Conservation (phyloP, 169 alveolate species). For the Cystoisospora suis region DNA sequence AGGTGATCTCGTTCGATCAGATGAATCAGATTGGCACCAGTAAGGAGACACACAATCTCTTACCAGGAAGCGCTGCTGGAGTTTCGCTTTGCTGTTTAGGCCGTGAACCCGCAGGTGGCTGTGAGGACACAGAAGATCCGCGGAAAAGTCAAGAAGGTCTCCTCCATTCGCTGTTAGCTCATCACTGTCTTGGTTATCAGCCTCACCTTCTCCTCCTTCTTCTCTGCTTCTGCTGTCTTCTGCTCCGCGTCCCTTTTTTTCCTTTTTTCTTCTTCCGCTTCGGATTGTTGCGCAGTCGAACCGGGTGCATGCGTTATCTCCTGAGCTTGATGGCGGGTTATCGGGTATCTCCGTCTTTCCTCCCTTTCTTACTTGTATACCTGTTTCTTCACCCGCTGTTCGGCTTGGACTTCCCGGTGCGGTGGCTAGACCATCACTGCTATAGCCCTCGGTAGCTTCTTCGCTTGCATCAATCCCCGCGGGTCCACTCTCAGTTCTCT, state of each 20-base stretch:
- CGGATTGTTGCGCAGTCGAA: background rate
- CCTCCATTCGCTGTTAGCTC: background rate
- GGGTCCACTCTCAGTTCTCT: background rate
- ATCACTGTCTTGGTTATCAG: background rate
- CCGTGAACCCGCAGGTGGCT: conserved; percentile 38
- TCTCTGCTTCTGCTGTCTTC: background rate
- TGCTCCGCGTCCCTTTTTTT: background rate
- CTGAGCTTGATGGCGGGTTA: no score
- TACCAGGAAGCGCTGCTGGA: conserved; percentile 45
- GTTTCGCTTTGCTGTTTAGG: conserved; percentile 18
- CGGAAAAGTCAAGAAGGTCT: conserved; percentile 32
- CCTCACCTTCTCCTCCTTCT: conserved; percentile 11
- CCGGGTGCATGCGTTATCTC: no score
- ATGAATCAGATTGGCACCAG: background rate
- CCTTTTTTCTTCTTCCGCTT: background rate
- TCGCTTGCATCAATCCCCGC: background rate
- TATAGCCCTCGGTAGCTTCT: background rate
- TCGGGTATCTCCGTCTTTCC: background rate
- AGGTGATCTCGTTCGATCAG: no score
- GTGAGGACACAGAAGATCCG: conserved; percentile 55
- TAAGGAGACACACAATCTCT: background rate
- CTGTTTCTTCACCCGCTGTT: background rate
- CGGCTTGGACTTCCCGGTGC: no score
- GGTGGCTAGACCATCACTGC: no score
- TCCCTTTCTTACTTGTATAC: background rate